A percentile compares a stretch with the other conserved stretches of the same genome.
Evolutionary conservation across 768 basidiomycete genomes (phyloP).

Genomic region (Phaffia australis): DNA sequence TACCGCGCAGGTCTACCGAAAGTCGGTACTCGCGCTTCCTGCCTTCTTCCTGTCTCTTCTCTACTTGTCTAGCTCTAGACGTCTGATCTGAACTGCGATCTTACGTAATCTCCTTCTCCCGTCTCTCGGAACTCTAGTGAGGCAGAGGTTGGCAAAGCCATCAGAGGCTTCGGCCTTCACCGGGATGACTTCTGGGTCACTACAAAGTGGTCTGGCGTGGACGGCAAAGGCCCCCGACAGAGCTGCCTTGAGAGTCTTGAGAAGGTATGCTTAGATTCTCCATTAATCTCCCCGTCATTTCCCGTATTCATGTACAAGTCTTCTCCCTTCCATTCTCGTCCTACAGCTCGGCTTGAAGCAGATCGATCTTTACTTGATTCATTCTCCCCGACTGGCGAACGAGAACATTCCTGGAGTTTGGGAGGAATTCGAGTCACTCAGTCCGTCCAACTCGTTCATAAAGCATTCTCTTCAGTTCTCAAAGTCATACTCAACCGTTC

Average conservation of each 20-base stretch:
- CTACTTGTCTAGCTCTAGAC: slow-evolving; percentile 54
- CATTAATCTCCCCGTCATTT: too few species aligned
- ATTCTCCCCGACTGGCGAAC: slow-evolving; percentile 40
- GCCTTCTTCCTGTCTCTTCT: slow-evolving; percentile 28
- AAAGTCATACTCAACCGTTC: too few species aligned
- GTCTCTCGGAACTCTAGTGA: slow-evolving; percentile 39
- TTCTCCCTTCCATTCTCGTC: neutral
- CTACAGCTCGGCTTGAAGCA: slow-evolving; percentile 50
- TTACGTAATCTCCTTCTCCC: slow-evolving; percentile 53
- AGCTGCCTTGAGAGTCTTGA: slow-evolving; percentile 5
- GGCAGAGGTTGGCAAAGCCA: slow-evolving; percentile 41
- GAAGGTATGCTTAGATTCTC: neutral
- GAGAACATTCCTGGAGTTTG: slow-evolving; percentile 38
- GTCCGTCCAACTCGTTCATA: slow-evolving; percentile 52
- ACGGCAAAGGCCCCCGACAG: neutral
- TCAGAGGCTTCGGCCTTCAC: slow-evolving; percentile 39
- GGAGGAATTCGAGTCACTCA: slow-evolving; percentile 50
- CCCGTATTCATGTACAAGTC: slow-evolving; percentile 8
- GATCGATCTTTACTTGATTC: slow-evolving; percentile 60
- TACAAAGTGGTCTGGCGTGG: slow-evolving; percentile 27
- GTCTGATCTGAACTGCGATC: too few species aligned
- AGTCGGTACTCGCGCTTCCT: neutral
- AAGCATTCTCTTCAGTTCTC: too few species aligned
- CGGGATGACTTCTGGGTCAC: slow-evolving; percentile 37
- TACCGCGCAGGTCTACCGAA: slow-evolving; percentile 43